Base-by-base conservation (phyloP, 176 grass and related monocot species). In the Otatea glauca region DNA sequence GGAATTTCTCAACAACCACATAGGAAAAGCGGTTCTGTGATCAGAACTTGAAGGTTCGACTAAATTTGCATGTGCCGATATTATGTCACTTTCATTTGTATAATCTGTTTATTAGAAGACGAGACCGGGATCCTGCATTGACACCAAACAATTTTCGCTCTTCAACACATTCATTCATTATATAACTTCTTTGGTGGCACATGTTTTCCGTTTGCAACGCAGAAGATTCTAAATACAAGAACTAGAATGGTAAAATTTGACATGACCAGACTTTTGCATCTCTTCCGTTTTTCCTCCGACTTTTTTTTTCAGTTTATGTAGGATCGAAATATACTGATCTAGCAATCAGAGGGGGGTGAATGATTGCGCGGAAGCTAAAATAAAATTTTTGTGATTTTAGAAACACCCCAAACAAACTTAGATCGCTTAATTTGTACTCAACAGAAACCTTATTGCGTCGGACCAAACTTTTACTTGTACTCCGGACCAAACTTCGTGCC, bases 191-290 rank as follows among this genome's bases (percentile, higher is more conserved):
- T 37, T 5, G 1, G 15, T 17, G 16, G 71, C 70, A 60, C 78
- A 34, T 69, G 70, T 61, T 59, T 1, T 34, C 48, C 59, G 24
- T 81, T 60, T 44, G 11, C 49, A 75, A 17, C 3, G 16, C 50
- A 69, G 63, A 76, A 75, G 14, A 76, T 76, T 76, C 41, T 49
- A 32, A 44, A 23, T 44, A 70, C 43, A 6, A 63, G 47, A 63
- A 35, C 44, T 6, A 24, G n/a, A 39, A 44, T 35, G 56, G 42
- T 37, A 59, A 68, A n/a, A 18, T 47, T 78, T 60, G 37, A 59
- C 13, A 61, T 61, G 83, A 70, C 25, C 41, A 70, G 48, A 60
- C 4, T 38, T 76, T 45, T 54, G 12, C 34, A 42, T 5, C 34
- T 43, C 42, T 23, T 32, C 5, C 35, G 14, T 41, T 37, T 82